phyloP scores from a whole-genome alignment of 257 asterid genomes.

The Eustoma russellianum region DNA sequence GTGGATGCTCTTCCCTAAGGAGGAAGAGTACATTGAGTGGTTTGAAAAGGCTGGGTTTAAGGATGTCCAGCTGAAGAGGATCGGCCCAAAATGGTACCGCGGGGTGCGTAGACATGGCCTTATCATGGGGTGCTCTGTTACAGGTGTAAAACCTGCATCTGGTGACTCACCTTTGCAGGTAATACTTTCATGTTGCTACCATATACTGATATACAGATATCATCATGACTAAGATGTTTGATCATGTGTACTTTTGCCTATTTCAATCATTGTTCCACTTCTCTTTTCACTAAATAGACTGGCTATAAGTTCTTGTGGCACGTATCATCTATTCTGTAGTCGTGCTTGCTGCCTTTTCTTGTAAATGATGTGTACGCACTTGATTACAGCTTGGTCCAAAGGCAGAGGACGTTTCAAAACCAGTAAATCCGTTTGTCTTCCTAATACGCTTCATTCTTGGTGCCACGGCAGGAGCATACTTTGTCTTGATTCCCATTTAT shows the following conservation, averaged over 20 bases:
- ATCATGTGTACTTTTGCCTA: background rate
- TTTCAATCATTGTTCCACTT: background rate
- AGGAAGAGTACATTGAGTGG: constrained; percentile 97
- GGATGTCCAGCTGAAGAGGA: constrained; percentile 82
- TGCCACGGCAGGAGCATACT: constrained; percentile 66
- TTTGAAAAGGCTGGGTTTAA: constrained; percentile 81
- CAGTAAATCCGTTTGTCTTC: constrained; percentile 58
- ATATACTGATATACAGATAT: too few species aligned
- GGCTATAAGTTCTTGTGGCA: too few species aligned
- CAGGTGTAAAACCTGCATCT: constrained; percentile 74
- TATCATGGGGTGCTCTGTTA: constrained; percentile 97
- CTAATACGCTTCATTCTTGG: constrained; percentile 60
- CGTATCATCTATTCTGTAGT: too few species aligned
- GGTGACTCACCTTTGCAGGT: constrained; percentile 97
- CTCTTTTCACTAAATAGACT: background rate
- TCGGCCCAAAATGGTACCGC: constrained; percentile 98
- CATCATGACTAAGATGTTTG: too few species aligned
- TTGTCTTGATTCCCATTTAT: constrained; percentile 77
- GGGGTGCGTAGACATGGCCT: constrained; percentile 96
- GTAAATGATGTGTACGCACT: background rate
- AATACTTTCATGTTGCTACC: constrained; percentile 3
- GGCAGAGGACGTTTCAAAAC: constrained; percentile 65
- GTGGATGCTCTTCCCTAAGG: constrained; percentile 99
- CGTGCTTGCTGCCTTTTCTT: background rate
- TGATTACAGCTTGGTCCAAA: constrained; percentile 78